Base-by-base conservation (phyloP, 148 eudicot genomes). In the Nepenthes mirabilis region DNA sequence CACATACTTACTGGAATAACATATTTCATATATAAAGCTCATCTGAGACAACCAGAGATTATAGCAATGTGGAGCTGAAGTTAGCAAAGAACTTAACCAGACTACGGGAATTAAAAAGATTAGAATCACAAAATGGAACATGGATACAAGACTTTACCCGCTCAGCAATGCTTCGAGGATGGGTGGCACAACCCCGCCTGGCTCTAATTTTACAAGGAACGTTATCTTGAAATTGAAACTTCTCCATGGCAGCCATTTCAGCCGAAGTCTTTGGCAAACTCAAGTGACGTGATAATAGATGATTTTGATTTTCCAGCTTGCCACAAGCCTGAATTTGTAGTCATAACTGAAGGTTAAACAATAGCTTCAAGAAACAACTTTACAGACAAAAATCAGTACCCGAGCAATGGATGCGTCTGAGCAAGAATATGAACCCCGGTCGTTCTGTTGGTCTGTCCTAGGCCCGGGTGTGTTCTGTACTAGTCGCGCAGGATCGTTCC, bases 91-190 rank as follows among this genome's bases (percentile, higher is more conserved):
- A 49, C n/a, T 49, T n/a, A 49, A 49, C 10, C 14, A 49, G 0
- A 11, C 11, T 10, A 49, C 1, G 3, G 4, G 3, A 49, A 11
- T 49, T 5, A 10, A n/a, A 49, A 11, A n/a, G n/a, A 49, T 49
- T 3, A 49, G 14, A 2, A 49, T 49, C 12, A 49, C 62, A 23
- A 23, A 23, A 23, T 23, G 23, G 23, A 23, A 23, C 23, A 23
- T 23, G 23, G 23, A 23, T 23, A 23, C 23, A 23, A 23, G 23
- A 23, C 0, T 23, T 66, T 75, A 91, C 97, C 73, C 98, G 81
- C 67, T 91, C 98, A 0, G 98, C 98, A 64, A 91, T 91, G 73
- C 98, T 91, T 35, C 98, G 94, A 71, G 98, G 98, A 71, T 91
- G 98, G 10, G 98, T 91, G 13, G 98, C 98, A 77, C 94, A 91